Base-by-base conservation (phyloP, 495 filamentous ascomycete genomes). In the Trypethelium eluteriae region DNA sequence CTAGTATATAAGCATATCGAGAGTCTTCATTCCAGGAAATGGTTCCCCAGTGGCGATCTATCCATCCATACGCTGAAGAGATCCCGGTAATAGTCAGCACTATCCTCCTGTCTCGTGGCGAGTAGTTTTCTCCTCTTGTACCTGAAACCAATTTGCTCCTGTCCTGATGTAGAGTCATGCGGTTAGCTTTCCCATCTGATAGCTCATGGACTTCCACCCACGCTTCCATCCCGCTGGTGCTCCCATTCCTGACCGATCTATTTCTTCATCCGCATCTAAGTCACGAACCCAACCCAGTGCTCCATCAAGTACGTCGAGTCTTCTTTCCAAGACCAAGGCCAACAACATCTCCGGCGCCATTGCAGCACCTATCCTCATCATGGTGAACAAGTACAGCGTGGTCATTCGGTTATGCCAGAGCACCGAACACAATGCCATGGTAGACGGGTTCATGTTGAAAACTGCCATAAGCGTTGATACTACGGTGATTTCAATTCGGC, bases 351-450 rank as follows among this genome's bases (percentile, higher is more conserved):
- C 38, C 56, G 10, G 9, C 2, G 12, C 39, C 47, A 66, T 50
- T 59, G 70, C 70, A 35, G 74, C 74, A 5, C 72, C 72, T 39
- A 73, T 49, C 11, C 71, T 67, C 64, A 76, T 63, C 74, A 76
- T 77, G 2, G 69, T 70, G n/a, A 73, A 69, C 25, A 68, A 18
- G 62, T 77, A 73, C 0, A 77, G 68, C 7, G 64, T 67, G 3
- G 49, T 10, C 1, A 74, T 77, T 74, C 75, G 76, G 2, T 68
- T 62, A 39, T 63, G 65, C 18, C 56, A 35, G 18, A 35, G 16
- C 14, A 41, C 49, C 9, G 71, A 66, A 49, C 76, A 77, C 16
- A 74, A 25, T 1, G 73, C 64, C 36, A 77, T 66, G 3, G 64
- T 62, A 25, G 71, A 49, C 14, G 76, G 56, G 3, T 38, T 39